Evolutionary conservation across 805 yeast genomes (phyloP), one percentile per base, ranked within the genome.

Genomic region (Cyberlindnera galapagoensis): DNA sequence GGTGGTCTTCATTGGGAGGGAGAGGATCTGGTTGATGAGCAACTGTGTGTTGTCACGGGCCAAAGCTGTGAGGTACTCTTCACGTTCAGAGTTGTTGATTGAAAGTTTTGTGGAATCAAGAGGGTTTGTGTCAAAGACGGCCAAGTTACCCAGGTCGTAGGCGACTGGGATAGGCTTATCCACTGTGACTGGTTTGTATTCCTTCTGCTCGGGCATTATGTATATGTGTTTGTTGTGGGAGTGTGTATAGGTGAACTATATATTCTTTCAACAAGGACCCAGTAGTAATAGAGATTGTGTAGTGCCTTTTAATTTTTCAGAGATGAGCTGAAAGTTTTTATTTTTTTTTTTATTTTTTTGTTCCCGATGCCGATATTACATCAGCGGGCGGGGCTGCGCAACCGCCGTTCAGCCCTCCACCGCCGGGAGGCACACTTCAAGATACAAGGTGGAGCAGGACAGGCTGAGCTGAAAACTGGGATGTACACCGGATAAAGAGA

Each of bases 1-100:
- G 9, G 96, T 87, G 34, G 83, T 76, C 59, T 80, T 84, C 32
- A 87, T 74, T 18, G 99, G 99, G 36, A 87, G 71, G 10, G 95
- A 84, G 37, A 92, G 67, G 17, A 92, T 66, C 63, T 92, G 98
- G 61, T 88, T 88, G 49, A 92, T 76, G 49, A 92, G 67, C 37
- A 90, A 69, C 62, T 92, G 99, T 18, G 84, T 85, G 57, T 92
- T 88, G 52, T 90, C 98, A 63, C 99, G 77, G 22, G 96, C 76
- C 13, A 75, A 64, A 6, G 71, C 61, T 33, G 69, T 65, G 39
- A 92, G 62, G 40, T 80, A 71, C 29, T 63, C 69, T 56, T 87
- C 94, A 49, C 73, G 75, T 26, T 69, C 63, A 13, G 69, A 67
- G 47, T 80, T 71, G 4, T 67, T 61, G 9, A 55, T 47, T 21